Conservation (phyloP, 208 protist genomes). For the Trypanosoma rangeli region DNA sequence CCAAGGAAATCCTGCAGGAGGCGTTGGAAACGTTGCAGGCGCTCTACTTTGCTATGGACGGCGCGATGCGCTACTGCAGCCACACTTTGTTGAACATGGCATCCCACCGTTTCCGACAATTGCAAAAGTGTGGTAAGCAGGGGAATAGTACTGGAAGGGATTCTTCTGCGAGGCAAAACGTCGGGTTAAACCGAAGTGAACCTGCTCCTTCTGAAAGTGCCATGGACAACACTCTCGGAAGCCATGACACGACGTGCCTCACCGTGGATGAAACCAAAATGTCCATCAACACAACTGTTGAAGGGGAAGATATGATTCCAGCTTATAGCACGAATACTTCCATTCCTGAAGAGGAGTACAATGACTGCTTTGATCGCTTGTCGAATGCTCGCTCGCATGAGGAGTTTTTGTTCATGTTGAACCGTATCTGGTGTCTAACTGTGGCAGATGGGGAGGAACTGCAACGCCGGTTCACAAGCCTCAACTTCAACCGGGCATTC, state of each 20-base stretch:
- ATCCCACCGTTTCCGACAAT: constrained; percentile 39
- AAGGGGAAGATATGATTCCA: neutral
- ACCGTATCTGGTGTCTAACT: constrained; percentile 71
- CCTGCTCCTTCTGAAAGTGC: neutral
- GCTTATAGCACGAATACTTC: constrained; percentile 2
- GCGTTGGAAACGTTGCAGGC: constrained; percentile 39
- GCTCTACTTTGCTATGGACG: constrained; percentile 43
- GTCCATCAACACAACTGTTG: constrained; percentile 11
- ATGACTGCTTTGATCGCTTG: constrained; percentile 36
- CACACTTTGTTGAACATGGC: constrained; percentile 45
- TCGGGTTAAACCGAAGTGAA: constrained; percentile 12
- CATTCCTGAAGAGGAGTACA: constrained; percentile 21
- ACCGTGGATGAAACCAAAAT: constrained; percentile 19
- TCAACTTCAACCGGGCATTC: constrained; percentile 34
- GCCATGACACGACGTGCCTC: neutral
- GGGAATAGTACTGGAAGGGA: neutral
- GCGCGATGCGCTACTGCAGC: constrained; percentile 42
- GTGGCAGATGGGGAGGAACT: constrained; percentile 44
- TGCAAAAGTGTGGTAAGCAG: constrained; percentile 23
- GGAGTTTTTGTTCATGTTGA: constrained; percentile 63
- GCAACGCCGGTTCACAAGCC: constrained; percentile 32
- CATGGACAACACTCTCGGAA: neutral
- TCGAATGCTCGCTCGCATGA: constrained; percentile 44
- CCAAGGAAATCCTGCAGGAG: constrained; percentile 51
- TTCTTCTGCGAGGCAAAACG: neutral